A percentile compares a stretch with the other conserved stretches of the same genome.
Conservation (phyloP, 148 eudicot species). For the Chenopodium formosanum region DNA sequence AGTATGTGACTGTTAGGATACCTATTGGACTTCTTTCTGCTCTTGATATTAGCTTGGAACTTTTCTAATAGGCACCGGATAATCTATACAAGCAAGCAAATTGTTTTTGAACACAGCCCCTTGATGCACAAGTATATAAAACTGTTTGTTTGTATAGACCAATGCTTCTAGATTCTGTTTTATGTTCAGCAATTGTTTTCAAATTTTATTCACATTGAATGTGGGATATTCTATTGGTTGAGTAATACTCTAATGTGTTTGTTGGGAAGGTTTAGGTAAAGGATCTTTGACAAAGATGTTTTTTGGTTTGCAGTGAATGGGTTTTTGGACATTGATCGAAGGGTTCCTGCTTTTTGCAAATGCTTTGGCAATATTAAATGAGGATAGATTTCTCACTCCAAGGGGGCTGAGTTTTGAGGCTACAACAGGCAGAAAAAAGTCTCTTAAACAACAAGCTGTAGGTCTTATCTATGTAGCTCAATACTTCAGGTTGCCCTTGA, state of each 20-base stretch:
- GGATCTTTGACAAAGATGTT: background rate
- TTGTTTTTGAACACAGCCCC: background rate
- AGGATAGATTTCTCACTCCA: constrained; percentile 80
- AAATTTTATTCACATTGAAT: background rate
- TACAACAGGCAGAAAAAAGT: constrained; percentile 49
- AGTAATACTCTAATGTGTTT: background rate
- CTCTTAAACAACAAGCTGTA: constrained; percentile 63
- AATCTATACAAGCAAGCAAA: background rate
- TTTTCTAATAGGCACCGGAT: background rate
- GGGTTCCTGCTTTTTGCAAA: constrained; percentile 87
- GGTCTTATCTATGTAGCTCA: constrained; percentile 82
- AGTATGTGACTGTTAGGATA: too few relatives aligned
- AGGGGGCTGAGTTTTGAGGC: constrained; percentile 83
- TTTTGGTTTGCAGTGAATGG: constrained; percentile 47
- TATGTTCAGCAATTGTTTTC: background rate
- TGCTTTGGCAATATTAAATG: constrained; percentile 81
- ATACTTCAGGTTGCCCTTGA: constrained; percentile 70
- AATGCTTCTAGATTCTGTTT: background rate
- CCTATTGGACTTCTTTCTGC: too few relatives aligned
- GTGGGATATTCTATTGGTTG: background rate
- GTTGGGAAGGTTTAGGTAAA: background rate
- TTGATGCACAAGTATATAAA: too few relatives aligned
- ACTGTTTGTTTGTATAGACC: background rate
- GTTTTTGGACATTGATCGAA: constrained; percentile 78
- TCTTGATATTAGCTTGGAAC: too few relatives aligned